Conservation (phyloP, 1,284 basidiomycete genomes). For the Xerocomus minutiporus region DNA sequence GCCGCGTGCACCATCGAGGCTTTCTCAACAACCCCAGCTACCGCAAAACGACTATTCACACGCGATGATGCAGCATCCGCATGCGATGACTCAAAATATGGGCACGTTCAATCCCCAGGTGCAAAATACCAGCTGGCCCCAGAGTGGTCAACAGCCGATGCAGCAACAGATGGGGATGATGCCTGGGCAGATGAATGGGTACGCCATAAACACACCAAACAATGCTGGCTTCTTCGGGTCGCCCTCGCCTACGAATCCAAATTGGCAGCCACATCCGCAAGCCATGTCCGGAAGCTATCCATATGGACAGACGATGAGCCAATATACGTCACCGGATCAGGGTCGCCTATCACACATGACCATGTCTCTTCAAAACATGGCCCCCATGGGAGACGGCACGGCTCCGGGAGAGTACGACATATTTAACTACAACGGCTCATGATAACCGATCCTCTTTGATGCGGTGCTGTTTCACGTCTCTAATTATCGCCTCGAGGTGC, state of each 20-base stretch:
- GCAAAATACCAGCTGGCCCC: conserved; percentile 31
- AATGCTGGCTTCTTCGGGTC: conserved; percentile 34
- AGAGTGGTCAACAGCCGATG: conserved; percentile 35
- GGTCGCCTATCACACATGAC: conserved; percentile 40
- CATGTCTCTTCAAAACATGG: conserved; percentile 39
- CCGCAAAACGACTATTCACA: conserved; percentile 34
- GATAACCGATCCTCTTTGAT: conserved; percentile 13
- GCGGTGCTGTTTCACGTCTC: conserved; percentile 13
- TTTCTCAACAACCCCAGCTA: conserved; percentile 37
- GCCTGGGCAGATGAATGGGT: conserved; percentile 34
- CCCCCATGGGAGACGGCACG: conserved; percentile 31
- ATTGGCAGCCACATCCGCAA: conserved; percentile 31
- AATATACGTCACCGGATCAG: conserved; percentile 29
- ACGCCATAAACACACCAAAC: conserved; percentile 43
- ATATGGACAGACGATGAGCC: conserved; percentile 30
- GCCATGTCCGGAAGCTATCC: conserved; percentile 36
- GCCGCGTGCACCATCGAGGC: conserved; percentile 38
- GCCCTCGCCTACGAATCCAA: conserved; percentile 33
- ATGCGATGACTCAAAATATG: conserved; percentile 25
- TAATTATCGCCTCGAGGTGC: conserved; percentile 16
- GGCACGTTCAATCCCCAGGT: conserved; percentile 28
- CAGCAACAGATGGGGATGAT: conserved; percentile 34
- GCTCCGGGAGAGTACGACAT: conserved; percentile 42
- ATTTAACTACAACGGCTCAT: conserved; percentile 46
- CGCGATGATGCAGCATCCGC: conserved; percentile 36